Conservation (phyloP, 371 early-diverging fungal genomes). For the Haplosporangium sp. region DNA sequence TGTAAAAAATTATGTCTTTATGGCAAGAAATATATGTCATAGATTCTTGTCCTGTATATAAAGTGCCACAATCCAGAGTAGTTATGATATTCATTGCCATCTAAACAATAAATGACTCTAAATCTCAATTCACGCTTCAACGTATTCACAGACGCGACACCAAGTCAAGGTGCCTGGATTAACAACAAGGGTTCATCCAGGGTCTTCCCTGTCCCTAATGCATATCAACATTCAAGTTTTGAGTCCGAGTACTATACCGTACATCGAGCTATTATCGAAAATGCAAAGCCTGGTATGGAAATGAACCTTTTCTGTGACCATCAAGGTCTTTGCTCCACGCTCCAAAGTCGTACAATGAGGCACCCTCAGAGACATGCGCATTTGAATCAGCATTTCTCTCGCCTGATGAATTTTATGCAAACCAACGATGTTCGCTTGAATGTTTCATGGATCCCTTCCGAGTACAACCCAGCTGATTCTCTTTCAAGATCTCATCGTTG, state of each 20-base stretch:
- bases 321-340: slow-evolving; percentile 7
- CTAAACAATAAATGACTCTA: no score
- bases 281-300: neutral
- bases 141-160: slow-evolving; percentile 1
- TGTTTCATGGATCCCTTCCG: slow-evolving; percentile 14
- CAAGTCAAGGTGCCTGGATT: slow-evolving; percentile 10
- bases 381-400: neutral
- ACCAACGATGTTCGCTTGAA: neutral
- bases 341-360: neutral
- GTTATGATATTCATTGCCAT: no score
- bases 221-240: neutral
- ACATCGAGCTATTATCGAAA: slow-evolving; percentile 6
- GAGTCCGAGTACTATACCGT: slow-evolving; percentile 4
- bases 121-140: neutral
- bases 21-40: no score
- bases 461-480: slow-evolving; percentile 10
- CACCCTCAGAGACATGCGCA: neutral
- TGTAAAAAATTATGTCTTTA: no score
- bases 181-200: neutral
- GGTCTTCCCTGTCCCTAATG: neutral
- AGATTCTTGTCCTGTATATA: no score
- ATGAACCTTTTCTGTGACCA: slow-evolving; percentile 13
- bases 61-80: no score
- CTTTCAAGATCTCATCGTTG: slow-evolving; percentile 10
- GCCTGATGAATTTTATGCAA: neutral